Percentiles rank a stretch among this genome's conserved stretches.
These are phyloP conservation scores for Penicillium macrosclerotiorum DNA, from an alignment of 495 filamentous ascomycete genomes.

Conservation along the genomic window DNA sequence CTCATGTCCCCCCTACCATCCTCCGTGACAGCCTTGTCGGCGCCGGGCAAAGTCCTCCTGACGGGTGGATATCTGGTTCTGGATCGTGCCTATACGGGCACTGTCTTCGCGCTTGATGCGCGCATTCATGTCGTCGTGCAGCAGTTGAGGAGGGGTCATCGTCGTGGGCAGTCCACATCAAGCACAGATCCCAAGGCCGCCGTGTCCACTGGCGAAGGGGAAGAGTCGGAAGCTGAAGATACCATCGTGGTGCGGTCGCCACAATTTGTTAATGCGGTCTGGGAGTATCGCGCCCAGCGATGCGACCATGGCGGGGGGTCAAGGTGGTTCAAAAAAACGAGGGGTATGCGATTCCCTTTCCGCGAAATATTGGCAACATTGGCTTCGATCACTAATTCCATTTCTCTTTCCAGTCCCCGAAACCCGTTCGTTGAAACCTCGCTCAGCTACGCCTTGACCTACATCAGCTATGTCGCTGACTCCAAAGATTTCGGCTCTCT, in stretches of 20 bases:
- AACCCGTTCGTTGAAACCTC: slow-evolving; percentile 93
- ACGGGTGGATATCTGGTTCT: slow-evolving; percentile 94
- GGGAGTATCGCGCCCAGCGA: slow-evolving; percentile 76
- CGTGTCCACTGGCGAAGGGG: slow-evolving; percentile 1
- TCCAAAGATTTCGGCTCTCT: slow-evolving; percentile 61
- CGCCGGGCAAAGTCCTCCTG: slow-evolving; percentile 92
- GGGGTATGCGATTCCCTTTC: slow-evolving; percentile 56
- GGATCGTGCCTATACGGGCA: slow-evolving; percentile 80
- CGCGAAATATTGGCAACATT: no score
- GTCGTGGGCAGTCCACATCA: slow-evolving; percentile 22
- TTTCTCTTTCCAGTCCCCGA: slow-evolving; percentile 30
- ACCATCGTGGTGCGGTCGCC: slow-evolving; percentile 80
- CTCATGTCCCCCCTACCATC: slow-evolving; percentile 19
- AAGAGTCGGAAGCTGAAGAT: slow-evolving; percentile 41
- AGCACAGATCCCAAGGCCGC: slow-evolving; percentile 15
- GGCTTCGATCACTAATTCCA: no score
- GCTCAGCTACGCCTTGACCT: slow-evolving; percentile 82
- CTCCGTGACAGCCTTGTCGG: slow-evolving; percentile 66
- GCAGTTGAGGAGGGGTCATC: slow-evolving; percentile 40
- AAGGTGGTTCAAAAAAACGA: slow-evolving; percentile 70
- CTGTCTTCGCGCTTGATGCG: slow-evolving; percentile 92
- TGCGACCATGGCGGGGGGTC: slow-evolving; percentile 71
- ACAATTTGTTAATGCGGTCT: slow-evolving; percentile 82
- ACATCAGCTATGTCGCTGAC: slow-evolving; percentile 57
- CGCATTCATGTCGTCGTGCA: slow-evolving; percentile 84